Percentiles rank a stretch among this genome's conserved stretches.
Conservation (phyloP, 108 stramenopile genomes). For the Ochromonas danica region DNA sequence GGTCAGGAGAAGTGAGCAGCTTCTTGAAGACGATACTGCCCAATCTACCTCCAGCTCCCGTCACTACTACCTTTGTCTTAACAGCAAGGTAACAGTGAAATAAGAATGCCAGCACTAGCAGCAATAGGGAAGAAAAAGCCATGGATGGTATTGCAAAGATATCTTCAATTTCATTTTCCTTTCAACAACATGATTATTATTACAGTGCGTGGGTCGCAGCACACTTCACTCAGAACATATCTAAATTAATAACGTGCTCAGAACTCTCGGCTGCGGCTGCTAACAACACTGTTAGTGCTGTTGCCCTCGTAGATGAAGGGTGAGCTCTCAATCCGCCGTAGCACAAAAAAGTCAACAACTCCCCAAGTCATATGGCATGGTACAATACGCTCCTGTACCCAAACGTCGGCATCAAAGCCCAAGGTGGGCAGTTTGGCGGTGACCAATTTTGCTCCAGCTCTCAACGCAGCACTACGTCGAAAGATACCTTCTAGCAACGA, state of each 20-base stretch:
- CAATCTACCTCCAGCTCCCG: constrained; percentile 70
- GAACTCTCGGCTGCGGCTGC: too few relatives aligned
- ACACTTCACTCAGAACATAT: neutral
- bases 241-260: neutral
- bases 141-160: too few relatives aligned
- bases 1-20: constrained; percentile 39
- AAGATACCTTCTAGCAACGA: neutral
- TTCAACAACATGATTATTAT: too few relatives aligned
- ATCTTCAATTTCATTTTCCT: too few relatives aligned
- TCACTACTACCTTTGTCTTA: constrained; percentile 55
- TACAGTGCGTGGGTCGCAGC: too few relatives aligned
- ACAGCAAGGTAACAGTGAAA: too few relatives aligned
- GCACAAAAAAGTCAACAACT: neutral
- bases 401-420: neutral
- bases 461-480: neutral
- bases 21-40: constrained; percentile 65
- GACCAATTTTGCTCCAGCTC: neutral
- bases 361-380: neutral
- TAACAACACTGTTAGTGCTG: too few relatives aligned
- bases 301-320: too few relatives aligned
- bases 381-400: neutral
- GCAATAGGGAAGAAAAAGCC: too few relatives aligned
- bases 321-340: too few relatives aligned
- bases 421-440: neutral
- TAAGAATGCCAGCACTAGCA: too few relatives aligned